A percentile compares a stretch with the other conserved stretches of the same genome.
Evolutionary conservation across 495 filamentous ascomycete species (phyloP).

Genomic region (Penicillium coprophilum): DNA sequence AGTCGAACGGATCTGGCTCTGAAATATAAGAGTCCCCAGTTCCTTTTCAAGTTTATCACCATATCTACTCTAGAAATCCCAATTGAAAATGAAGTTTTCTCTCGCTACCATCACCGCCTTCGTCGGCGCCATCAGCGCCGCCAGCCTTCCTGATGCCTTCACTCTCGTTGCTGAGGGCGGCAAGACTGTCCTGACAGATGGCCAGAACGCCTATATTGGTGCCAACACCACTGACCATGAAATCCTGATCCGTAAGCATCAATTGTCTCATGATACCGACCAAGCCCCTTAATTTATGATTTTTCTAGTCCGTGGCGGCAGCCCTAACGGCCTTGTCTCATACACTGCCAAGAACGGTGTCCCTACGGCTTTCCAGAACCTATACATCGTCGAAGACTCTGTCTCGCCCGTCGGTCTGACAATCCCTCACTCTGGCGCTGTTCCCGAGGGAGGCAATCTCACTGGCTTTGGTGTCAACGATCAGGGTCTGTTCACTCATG

Average conservation of each 20-base stretch:
- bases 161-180: slow-evolving; percentile 36
- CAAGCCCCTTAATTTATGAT: slow-evolving; percentile 5
- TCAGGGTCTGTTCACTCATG: slow-evolving; percentile 32
- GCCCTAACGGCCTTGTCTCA: slow-evolving; percentile 21
- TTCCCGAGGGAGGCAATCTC: slow-evolving; percentile 29
- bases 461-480: slow-evolving; percentile 31
- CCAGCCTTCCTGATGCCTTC: slow-evolving; percentile 33
- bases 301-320: slow-evolving; percentile 14
- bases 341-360: slow-evolving; percentile 27
- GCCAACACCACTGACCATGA: slow-evolving; percentile 23
- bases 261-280: not conserved
- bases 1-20: no score
- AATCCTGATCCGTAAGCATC: slow-evolving; percentile 32
- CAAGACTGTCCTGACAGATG: slow-evolving; percentile 34
- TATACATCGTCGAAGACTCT: slow-evolving; percentile 30
- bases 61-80: not conserved
- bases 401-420: slow-evolving; percentile 30
- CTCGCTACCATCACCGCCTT: slow-evolving; percentile 28
- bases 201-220: slow-evolving; percentile 27
- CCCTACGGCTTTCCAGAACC: slow-evolving; percentile 35
- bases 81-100: slow-evolving; percentile 35
- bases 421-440: slow-evolving; percentile 32
- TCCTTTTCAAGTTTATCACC: not conserved
- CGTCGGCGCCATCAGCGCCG: slow-evolving; percentile 27
- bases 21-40: not conserved